Conservation (phyloP, 225 moss, liverwort and hornwort species). For the Rhytidiadelphus loreus region DNA sequence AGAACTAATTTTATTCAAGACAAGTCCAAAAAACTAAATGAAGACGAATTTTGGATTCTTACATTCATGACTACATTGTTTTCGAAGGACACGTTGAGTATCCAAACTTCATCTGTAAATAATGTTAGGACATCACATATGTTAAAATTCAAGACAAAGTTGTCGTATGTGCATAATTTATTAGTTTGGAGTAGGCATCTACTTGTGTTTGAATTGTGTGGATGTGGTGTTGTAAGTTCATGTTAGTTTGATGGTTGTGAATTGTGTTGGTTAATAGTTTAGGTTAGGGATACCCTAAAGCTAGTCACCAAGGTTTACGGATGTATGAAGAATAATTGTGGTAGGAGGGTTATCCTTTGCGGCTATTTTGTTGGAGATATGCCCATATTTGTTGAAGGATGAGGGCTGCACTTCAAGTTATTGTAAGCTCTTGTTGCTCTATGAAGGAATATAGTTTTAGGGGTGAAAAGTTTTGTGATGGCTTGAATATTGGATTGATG, state of each 20-base stretch:
- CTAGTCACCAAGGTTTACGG: neutral
- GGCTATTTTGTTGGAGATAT: neutral
- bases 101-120: neutral
- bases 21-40: neutral
- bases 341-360: neutral
- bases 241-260: neutral
- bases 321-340: neutral
- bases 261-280: accelerated
- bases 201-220: neutral
- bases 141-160: accelerated
- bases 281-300: accelerated
- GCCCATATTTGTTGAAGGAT: neutral
- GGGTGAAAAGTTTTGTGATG: neutral
- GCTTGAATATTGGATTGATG: neutral
- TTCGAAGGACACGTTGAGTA: neutral
- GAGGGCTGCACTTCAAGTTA: neutral
- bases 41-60: neutral
- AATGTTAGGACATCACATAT: neutral
- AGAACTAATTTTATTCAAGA: neutral
- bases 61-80: neutral
- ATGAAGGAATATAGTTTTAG: accelerated
- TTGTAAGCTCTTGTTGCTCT: neutral
- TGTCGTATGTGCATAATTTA: neutral
- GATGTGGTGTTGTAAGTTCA: neutral
- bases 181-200: neutral